Evolutionary conservation across 495 filamentous ascomycete genomes (phyloP), one percentile per base, ranked within the genome.

Genomic region (Penicillium tannophilum): DNA sequence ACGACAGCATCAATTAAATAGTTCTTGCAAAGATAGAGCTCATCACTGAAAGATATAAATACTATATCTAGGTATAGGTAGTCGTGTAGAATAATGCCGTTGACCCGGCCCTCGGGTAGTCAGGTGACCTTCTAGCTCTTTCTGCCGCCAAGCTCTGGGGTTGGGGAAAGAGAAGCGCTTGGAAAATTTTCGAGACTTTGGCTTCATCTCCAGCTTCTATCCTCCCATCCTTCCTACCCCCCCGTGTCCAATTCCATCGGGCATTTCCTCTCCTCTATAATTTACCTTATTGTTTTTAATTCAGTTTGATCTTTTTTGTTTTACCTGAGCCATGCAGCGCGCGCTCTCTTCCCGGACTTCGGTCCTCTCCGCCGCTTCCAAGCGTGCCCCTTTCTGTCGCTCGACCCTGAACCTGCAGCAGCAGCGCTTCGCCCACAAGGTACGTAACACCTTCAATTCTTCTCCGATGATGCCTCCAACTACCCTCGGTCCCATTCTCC

Each of bases 391-490:
- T 63, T 71, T 79, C 71, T 62, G 65, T 74, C 68, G 75, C 71
- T 73, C 79, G 30, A 71, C 84, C 60, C 72, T 87, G 62, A 86
- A 78, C 75, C 70, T 89, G 55, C 91, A 93, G 74, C 92, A 96
- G 78, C 85, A 93, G 75, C 83, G 92, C 64, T 97, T 92, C 72
- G 90, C 91, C 55, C 92, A 97, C 84, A 97, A 97, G 90, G 91
- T 93, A 79, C 61, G 85, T 68, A 43, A 35, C 36, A 53, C 31
- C 14, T 7, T 55, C 10, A 16, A 33, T 57, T 3, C 33, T 56
- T 49, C 68, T 48, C 14, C 35, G 48, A 43, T 41, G 30, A 55
- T 52, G 31, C 26, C 6, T 43, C 33, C 47, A n/a, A 52, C 20
- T 14, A 55, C 55, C 48, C 9, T 55, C 51, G 55, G 24, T 16